These are phyloP conservation scores for Plectosphaerella plurivora DNA, from an alignment of 2,329 filamentous ascomycete genomes.

Conservation along the genomic window DNA sequence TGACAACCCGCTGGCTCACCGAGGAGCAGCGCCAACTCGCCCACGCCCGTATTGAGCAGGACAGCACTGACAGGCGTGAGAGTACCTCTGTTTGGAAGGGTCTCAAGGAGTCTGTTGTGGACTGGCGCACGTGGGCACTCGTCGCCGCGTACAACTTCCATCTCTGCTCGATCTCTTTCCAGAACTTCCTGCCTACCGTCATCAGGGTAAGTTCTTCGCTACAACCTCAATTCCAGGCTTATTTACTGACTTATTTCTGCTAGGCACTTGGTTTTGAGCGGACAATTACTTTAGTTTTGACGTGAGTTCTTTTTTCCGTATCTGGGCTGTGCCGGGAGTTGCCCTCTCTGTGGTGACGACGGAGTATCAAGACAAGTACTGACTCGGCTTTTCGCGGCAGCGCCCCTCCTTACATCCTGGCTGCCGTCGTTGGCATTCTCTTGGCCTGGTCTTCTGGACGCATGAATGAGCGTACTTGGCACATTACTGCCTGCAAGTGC, in stretches of 20 bases:
- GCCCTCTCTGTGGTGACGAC: no score
- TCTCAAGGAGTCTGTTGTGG: constrained; percentile 15
- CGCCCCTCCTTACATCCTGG: constrained; percentile 37
- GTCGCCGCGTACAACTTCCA: constrained; percentile 20
- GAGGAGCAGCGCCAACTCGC: constrained; percentile 33
- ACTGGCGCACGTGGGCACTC: constrained; percentile 19
- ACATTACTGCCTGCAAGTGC: constrained; percentile 35
- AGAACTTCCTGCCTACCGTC: constrained; percentile 76
- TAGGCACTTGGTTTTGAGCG: constrained; percentile 37
- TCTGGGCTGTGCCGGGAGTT: no score
- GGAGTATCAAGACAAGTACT: no score
- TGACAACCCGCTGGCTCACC: constrained; percentile 29
- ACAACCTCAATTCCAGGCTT: no score
- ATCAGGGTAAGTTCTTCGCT: constrained; percentile 32
- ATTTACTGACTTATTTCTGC: no score
- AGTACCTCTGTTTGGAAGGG: constrained; percentile 32
- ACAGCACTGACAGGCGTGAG: constrained; percentile 20
- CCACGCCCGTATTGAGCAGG: constrained; percentile 28
- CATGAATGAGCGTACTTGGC: constrained; percentile 42
- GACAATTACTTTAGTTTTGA: constrained; percentile 38
- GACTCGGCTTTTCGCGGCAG: no score
- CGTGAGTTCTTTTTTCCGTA: no score
- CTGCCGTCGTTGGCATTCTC: constrained; percentile 29
- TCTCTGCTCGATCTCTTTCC: constrained; percentile 54
- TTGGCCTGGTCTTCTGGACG: constrained; percentile 36